These are phyloP conservation scores for Helichrysum umbraculigerum DNA, from an alignment of 129 eudicot species.

Conservation along the genomic window DNA sequence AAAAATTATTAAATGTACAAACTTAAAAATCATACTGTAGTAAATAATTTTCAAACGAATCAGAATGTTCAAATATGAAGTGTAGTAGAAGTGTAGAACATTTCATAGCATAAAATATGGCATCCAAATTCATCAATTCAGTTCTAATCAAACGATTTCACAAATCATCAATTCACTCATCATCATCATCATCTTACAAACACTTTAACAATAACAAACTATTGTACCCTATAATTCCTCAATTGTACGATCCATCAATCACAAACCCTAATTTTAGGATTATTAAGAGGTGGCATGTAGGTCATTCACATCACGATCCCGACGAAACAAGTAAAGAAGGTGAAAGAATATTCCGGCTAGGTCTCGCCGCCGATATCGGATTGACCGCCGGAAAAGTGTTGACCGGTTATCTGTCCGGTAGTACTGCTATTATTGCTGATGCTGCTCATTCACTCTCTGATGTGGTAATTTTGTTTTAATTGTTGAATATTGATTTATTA, in stretches of 20 bases:
- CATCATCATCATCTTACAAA: conserved; percentile 24
- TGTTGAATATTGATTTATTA: not conserved
- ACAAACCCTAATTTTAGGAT: conserved; percentile 48
- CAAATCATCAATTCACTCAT: conserved; percentile 27
- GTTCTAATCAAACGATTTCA: conserved; percentile 28
- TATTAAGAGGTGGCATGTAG: conserved; percentile 71
- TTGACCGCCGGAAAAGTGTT: conserved; percentile 75
- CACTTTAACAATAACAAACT: not conserved
- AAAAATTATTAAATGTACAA: too few species aligned
- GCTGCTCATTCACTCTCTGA: conserved; percentile 97
- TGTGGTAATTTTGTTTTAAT: conserved; percentile 51
- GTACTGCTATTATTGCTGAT: conserved; percentile 97
- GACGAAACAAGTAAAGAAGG: conserved; percentile 59
- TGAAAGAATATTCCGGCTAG: conserved; percentile 74
- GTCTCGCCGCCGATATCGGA: conserved; percentile 82
- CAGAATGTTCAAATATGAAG: too few species aligned
- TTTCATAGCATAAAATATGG: conserved; percentile 28
- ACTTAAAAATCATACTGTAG: too few species aligned
- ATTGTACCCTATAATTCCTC: conserved; percentile 30
- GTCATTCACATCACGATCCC: conserved; percentile 60
- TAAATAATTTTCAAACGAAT: too few species aligned
- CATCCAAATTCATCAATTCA: conserved; percentile 44
- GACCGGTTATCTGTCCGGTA: conserved; percentile 85
- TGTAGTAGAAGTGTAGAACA: too few species aligned
- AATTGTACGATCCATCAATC: conserved; percentile 31